Conservation (phyloP, 2,329 filamentous ascomycete genomes). For the Hymenoscyphus linearis region DNA sequence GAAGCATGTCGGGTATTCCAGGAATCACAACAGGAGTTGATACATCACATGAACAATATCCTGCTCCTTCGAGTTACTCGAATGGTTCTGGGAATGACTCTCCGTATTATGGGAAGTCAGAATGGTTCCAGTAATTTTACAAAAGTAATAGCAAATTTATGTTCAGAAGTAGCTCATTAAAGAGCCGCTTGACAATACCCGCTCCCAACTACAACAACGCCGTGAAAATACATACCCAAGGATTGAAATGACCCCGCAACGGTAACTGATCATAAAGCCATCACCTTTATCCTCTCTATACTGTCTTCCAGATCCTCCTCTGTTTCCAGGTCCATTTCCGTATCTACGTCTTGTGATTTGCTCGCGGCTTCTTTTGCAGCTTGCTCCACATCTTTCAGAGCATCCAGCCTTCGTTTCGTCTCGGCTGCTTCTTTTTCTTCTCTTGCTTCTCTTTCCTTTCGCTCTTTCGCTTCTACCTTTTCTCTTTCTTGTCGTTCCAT, state of each 20-base stretch:
- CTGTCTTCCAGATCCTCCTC: conserved; percentile 18
- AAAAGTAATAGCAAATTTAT: conserved; percentile 16
- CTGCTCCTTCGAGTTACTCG: not conserved
- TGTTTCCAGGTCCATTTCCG: conserved; percentile 5
- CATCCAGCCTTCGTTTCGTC: conserved; percentile 27
- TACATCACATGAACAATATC: not conserved
- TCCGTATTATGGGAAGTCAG: conserved; percentile 5
- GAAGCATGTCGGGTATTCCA: not conserved
- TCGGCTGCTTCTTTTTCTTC: conserved; percentile 29
- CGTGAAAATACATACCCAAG: conserved; percentile 1
- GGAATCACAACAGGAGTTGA: not conserved
- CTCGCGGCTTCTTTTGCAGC: conserved; percentile 17
- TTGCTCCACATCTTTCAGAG: conserved; percentile 22
- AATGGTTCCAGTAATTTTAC: conserved; percentile 17
- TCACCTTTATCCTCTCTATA: conserved; percentile 16
- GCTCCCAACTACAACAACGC: conserved; percentile 13
- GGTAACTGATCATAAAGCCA: conserved; percentile 7
- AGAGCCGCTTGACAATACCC: conserved; percentile 7
- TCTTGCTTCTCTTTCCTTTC: conserved; percentile 23
- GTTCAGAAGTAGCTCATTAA: conserved; percentile 16
- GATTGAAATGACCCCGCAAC: not conserved
- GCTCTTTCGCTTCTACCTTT: conserved; percentile 36
- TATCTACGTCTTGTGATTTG: conserved; percentile 7
- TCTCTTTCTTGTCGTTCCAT: conserved; percentile 52
- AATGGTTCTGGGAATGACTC: conserved; percentile 9